Base-by-base conservation (phyloP, 257 asterid genomes). In the Mitragyna speciosa region DNA sequence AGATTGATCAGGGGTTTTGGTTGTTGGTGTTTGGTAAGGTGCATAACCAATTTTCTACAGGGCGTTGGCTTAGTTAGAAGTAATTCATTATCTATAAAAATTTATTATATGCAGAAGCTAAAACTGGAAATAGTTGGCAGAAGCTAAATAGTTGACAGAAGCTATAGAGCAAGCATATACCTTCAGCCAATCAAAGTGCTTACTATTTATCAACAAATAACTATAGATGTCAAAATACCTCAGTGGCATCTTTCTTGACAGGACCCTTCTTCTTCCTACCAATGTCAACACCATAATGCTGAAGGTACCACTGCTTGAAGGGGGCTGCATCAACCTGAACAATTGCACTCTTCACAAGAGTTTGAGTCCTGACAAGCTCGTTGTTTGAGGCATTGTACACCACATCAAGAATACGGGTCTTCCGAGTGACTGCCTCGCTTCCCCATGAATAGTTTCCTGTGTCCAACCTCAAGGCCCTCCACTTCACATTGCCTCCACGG, bases 361-460 rank as follows among this genome's bases (percentile, higher is more conserved):
- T 86, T 31, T 86, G 89, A n/a, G 89, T 86, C 17, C 89, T 70
- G 11, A 86, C 89, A 68, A 86, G 87, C 47, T 86, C 89, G 58
- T 85, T 85, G 81, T 85, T 85, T 28, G 88, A 85, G 59, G 88
- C 85, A 78, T 85, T 82, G 75, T 83, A 86, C 17, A 86, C 85
- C 79, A 86, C 89, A 66, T 86, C 87, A 30, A 86, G 89, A 39
- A 86, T 72, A 81, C 87, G 89, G 15, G 87, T 86, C 63, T 86
- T 86, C 6, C 85, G 73, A 12, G 89, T 81, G 51, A 86, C 87
- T 24, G 89, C 87, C 82, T 86, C 89, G 41, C 87, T 86, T 47
- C 89, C 89, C 89, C 89, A 86, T 24, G 89, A 86, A 36, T 77
- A 86, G 82, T 86, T 83, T 49, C 89, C 89, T 33, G 87, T 83